Evolutionary conservation across 2,329 filamentous ascomycete species (phyloP).

Genomic region (Aureobasidium sp.): DNA sequence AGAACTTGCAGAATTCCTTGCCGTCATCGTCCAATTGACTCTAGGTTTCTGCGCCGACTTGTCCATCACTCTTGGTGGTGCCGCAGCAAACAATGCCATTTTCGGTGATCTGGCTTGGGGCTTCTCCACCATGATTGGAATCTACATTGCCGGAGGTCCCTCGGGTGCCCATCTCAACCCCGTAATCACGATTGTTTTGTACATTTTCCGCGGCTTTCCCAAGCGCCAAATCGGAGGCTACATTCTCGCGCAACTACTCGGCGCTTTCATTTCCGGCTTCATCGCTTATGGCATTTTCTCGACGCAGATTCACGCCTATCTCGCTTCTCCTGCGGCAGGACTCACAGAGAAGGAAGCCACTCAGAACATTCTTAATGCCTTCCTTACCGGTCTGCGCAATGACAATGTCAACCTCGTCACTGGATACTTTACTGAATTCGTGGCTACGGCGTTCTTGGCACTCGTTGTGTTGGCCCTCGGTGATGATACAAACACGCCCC

Average conservation of each 20-base stretch:
- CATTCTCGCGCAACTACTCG: constrained; percentile 44
- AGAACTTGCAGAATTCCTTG: constrained; percentile 7
- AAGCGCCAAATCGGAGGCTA: constrained; percentile 44
- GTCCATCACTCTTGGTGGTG: neutral
- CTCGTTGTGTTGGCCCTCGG: constrained; percentile 32
- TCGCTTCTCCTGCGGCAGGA: constrained; percentile 22
- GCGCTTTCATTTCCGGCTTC: constrained; percentile 41
- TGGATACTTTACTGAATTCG: constrained; percentile 43
- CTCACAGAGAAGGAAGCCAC: constrained; percentile 33
- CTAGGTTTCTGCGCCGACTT: constrained; percentile 7
- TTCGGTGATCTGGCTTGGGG: constrained; percentile 36
- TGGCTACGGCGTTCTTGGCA: constrained; percentile 34
- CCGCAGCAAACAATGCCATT: constrained; percentile 18
- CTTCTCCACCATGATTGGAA: constrained; percentile 37
- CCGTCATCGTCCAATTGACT: constrained; percentile 4
- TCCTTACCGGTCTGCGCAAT: constrained; percentile 16
- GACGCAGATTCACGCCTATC: constrained; percentile 27
- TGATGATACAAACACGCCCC: constrained; percentile 24
- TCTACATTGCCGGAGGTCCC: constrained; percentile 33
- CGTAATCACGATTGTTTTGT: constrained; percentile 34
- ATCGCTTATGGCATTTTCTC: constrained; percentile 38
- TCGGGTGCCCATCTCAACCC: constrained; percentile 43
- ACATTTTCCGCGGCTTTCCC: constrained; percentile 44
- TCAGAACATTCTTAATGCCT: constrained; percentile 28
- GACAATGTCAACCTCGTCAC: constrained; percentile 24